Base-by-base conservation (phyloP, 164 flowering plant genomes). In the Piper betle region DNA sequence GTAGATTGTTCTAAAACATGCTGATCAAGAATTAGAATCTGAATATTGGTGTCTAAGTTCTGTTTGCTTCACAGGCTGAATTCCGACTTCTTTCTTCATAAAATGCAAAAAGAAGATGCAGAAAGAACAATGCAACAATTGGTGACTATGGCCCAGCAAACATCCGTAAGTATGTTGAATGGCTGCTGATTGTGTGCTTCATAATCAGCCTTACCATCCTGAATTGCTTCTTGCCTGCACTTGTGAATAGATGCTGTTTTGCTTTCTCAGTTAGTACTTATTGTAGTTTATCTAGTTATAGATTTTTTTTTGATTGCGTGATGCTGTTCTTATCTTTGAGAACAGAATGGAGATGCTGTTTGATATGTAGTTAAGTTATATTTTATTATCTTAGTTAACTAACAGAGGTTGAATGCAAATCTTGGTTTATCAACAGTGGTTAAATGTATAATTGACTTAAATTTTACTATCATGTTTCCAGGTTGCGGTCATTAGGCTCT, bases 91-190 rank as follows among this genome's bases (percentile, higher is more conserved):
- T 69, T 73, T 37, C 77, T 79, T n/a, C 83, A 83, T 64, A 80
- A 64, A 61, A 83, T 77, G 53, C 72, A 78, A 71, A 82, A 79
- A 73, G 93, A 78, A 64, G 92, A 83, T 69, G 96, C 91, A 6
- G 83, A 81, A 72, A 61, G 78, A 40, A 70, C 75, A 69, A 84
- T 91, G 83, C 86, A 78, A 54, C 80, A 86, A 16, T 57, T 91
- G 67, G 81, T 79, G 80, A 64, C 66, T 54, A 67, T 82, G 72
- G 97, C 83, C 67, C 91, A 84, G 62, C 68, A 82, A 73, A 88
- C 97, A 53, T 86, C 93, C 66, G 97, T 91, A 72, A 77, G 96
- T 84, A 66, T 46, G 50, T 46, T 46, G 15, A 46, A 46, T 6
- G 50, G 3, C 11, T 2, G 15, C 50, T 46, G 12, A 46, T 10